Evolutionary conservation across 2,329 filamentous ascomycete genomes (phyloP).

Genomic region (Peltaster fructicola): DNA sequence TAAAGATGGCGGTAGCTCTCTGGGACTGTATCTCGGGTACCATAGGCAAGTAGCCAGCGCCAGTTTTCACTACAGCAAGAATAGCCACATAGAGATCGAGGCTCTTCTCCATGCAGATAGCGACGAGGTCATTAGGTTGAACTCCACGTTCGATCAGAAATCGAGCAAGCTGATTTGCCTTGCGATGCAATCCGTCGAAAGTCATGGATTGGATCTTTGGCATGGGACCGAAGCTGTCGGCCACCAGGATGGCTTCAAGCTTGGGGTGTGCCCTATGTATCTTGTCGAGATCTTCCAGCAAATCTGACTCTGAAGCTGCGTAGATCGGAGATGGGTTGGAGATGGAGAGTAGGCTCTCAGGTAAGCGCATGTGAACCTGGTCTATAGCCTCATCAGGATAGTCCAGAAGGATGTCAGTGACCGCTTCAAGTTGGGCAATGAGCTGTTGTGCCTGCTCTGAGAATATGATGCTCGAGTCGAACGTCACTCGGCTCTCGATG

Average conservation of each 20-base stretch:
- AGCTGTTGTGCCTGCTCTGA: conserved; percentile 38
- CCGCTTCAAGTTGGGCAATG: conserved; percentile 40
- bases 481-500: conserved; percentile 38
- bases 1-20: conserved; percentile 43
- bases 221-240: conserved; percentile 35
- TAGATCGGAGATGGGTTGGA: conserved; percentile 24
- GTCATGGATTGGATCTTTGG: conserved; percentile 32
- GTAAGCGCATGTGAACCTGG: conserved; percentile 15
- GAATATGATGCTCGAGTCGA: conserved; percentile 36
- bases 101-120: conserved; percentile 63
- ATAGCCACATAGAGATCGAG: conserved; percentile 54
- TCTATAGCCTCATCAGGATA: conserved; percentile 19
- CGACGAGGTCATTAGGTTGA: conserved; percentile 41
- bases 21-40: conserved; percentile 50
- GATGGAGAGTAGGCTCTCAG: conserved; percentile 19
- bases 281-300: conserved; percentile 2
- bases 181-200: conserved; percentile 45
- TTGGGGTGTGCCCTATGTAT: too few relatives aligned
- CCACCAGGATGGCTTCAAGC: conserved; percentile 18
- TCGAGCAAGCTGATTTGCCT: conserved; percentile 46
- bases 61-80: conserved; percentile 55
- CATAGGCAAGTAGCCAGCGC: conserved; percentile 65
- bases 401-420: conserved; percentile 30
- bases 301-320: conserved; percentile 4
- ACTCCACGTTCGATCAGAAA: conserved; percentile 33